Evolutionary conservation across 2,329 filamentous ascomycete genomes (phyloP), one percentile per base, ranked within the genome.

Genomic region (Coniella lustricola): DNA sequence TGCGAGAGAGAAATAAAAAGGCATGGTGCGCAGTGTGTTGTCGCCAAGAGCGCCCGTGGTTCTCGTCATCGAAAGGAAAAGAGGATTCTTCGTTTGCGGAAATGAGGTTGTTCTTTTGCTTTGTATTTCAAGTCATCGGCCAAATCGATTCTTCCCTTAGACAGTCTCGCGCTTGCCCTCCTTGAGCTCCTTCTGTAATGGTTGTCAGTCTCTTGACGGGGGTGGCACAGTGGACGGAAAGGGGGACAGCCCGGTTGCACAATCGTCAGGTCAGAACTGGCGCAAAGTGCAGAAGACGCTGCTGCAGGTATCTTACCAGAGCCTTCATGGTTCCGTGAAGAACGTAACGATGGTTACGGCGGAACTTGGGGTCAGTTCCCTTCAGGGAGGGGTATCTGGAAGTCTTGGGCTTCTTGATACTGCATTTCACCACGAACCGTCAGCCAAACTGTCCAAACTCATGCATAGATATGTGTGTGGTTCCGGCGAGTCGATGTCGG

Each of bases 351-450:
- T 98, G 93, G 83, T 98, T 98, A 77, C 93, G 86, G 75, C 93
- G 86, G 83, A 98, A 98, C 85, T 98, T 98, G 71, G 93, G 90
- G 78, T 98, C 93, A 73, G 89, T 93, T 67, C 93, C 93, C 73
- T 96, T 96, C 68, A 98, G 85, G 64, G 91, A 97, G 60, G 93
- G 93, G 80, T 98, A 98, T 80, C 93, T 84, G 76, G 90, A 84
- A 70, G 93, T 97, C 84, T 95, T 96, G 60, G 93, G 93, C 87
- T 96, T 97, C 87, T 97, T 97, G 84, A 98, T 98, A 78, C 91
- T 96, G 71, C 63, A 34, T 25, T 22, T 25, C 44, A 14, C 25
- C 25, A 44, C 12, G 41, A 33, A 37, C 22, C 31, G 33, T 48
- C 48, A 53, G 51, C 38, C 42, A 42, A 16, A 32, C 38, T 14